These are phyloP conservation scores for Rosa persica DNA, from an alignment of 306 rosid genomes.

Conservation along the genomic window DNA sequence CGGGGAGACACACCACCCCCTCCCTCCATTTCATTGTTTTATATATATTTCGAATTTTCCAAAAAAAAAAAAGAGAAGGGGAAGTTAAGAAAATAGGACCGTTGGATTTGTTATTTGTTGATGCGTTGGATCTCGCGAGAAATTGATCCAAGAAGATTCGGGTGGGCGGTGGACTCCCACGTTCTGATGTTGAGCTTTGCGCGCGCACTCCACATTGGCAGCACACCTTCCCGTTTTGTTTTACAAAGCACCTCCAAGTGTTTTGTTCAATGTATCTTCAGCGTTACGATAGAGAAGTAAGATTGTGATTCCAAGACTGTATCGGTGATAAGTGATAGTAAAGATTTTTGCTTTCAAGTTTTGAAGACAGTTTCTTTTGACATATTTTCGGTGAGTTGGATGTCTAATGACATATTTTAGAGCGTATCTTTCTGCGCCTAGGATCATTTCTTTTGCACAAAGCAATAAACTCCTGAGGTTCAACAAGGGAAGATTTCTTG, in stretches of 20 bases:
- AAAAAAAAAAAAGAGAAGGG: background rate
- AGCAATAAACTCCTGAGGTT: background rate
- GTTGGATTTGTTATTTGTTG: background rate
- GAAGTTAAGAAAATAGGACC: background rate
- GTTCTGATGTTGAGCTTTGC: background rate
- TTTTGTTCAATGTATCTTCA: background rate
- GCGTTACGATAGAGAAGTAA: too few relatives aligned
- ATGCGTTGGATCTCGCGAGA: constrained; percentile 20
- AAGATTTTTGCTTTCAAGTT: too few relatives aligned
- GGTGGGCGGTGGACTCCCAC: constrained; percentile 13
- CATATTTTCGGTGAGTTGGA: too few relatives aligned
- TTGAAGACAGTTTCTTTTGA: too few relatives aligned
- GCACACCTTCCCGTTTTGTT: too few relatives aligned
- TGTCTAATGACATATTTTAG: too few relatives aligned
- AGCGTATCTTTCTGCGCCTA: too few relatives aligned
- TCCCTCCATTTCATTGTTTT: too few relatives aligned
- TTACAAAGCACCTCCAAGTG: background rate
- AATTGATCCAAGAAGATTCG: constrained; percentile 21
- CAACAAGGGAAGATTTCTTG: background rate
- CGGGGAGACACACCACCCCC: background rate
- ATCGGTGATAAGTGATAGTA: background rate
- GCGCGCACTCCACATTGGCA: background rate
- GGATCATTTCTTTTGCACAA: background rate
- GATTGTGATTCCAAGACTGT: background rate
- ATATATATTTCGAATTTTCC: background rate